Base-by-base conservation (phyloP, 1,284 basidiomycete genomes). In the Moesziomyces sp. region DNA sequence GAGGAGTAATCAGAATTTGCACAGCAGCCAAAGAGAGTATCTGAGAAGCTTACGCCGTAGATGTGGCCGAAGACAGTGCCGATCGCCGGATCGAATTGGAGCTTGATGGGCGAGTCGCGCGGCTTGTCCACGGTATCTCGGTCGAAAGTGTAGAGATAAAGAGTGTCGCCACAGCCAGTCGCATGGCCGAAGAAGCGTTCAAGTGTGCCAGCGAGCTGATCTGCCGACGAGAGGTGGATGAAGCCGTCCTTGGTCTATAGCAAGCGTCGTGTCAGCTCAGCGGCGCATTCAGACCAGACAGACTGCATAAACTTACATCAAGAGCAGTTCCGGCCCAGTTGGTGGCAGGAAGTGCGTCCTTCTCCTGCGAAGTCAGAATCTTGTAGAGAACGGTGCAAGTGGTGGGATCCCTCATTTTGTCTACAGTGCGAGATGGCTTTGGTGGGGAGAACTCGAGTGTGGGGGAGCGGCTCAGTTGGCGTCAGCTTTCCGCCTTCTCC, bases 321-420 rank as follows among this genome's bases (percentile, higher is more conserved):
- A 80, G 63, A 18, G 61, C 62, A 21, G 79, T 75, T 13, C 79
- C 79, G n/a, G 64, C 47, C 77, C 77, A 79, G 19, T 56, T 51
- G 28, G 58, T 64, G 16, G 26, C 26, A 2, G 77, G 73, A 46
- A 80, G 54, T 1, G 61, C 46, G 5, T 56, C 52, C 49, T 66
- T 67, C 56, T 80, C 76, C 46, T 59, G 48, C 8, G 73, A 67
- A 43, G 79, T 80, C 40, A 80, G 64, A 53, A 80, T 79, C 70
- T 80, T 80, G 75, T 80, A 80, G 6, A 80, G 68, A n/a, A 68
- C 53, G 3, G 79, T 76, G 59, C 64, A 69, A 8, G 65, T 63
- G 21, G 55, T 70, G 18, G 76, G 76, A 44, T 78, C 69, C 24
- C 73, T 62, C 71, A 74, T 74, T 19, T n/a, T 48, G 46, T 10